These are phyloP conservation scores for Naegleria lovaniensis DNA, from an alignment of 208 protist species.

Conservation along the genomic window DNA sequence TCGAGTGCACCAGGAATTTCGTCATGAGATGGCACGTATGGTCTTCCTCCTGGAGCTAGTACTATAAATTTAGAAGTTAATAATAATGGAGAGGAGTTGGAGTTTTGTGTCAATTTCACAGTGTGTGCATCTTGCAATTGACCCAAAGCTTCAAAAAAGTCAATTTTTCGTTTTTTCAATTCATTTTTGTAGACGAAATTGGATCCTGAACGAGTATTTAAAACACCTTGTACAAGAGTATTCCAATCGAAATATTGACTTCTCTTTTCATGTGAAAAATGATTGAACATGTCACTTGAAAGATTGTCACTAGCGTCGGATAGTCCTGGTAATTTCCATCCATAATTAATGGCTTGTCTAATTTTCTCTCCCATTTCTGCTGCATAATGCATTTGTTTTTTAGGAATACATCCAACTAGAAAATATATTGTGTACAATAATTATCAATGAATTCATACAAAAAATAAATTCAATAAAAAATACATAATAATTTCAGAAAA, in stretches of 20 bases:
- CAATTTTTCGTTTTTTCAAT: slow-evolving; percentile 49
- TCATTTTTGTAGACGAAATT: slow-evolving; percentile 63
- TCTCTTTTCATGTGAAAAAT: not conserved
- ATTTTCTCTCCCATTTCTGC: slow-evolving; percentile 46
- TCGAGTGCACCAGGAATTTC: slow-evolving; percentile 44
- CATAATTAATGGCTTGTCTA: slow-evolving; percentile 31
- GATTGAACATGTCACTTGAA: not conserved
- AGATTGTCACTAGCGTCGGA: not conserved
- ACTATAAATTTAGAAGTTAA: slow-evolving; percentile 53
- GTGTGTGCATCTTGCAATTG: slow-evolving; percentile 57
- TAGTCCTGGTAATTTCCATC: slow-evolving; percentile 39
- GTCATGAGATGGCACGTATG: slow-evolving; percentile 54
- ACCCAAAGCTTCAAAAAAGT: slow-evolving; percentile 59
- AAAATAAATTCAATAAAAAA: no score
- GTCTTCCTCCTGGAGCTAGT: slow-evolving; percentile 61
- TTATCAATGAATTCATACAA: no score
- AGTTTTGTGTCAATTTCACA: slow-evolving; percentile 36
- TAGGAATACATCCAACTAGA: slow-evolving; percentile 70
- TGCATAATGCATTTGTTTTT: slow-evolving; percentile 70
- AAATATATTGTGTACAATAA: no score
- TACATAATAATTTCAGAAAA: no score
- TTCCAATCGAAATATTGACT: slow-evolving; percentile 33
- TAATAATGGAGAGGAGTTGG: not conserved
- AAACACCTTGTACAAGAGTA: slow-evolving; percentile 45
- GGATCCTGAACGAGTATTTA: slow-evolving; percentile 56